A percentile compares a stretch with the other conserved stretches of the same genome.
Evolutionary conservation across 257 asterid genomes (phyloP).

Genomic region (Solanum appendiculatum): DNA sequence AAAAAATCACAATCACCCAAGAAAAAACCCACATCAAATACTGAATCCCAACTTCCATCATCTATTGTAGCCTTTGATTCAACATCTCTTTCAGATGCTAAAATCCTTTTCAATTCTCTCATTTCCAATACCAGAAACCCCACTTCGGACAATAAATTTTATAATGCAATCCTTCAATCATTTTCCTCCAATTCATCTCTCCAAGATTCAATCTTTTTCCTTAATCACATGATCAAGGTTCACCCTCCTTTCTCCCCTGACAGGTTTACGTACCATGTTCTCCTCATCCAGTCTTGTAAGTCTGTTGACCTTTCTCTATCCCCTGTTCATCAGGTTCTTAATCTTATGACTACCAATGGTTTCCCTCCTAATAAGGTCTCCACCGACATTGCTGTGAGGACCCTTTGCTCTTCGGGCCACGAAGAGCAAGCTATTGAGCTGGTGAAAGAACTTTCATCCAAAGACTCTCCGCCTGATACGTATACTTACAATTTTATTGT

Average conservation of each 20-base stretch:
- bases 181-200: slow-evolving; percentile 49
- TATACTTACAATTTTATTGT: slow-evolving; percentile 75
- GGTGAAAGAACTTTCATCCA: slow-evolving; percentile 53
- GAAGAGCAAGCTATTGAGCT: slow-evolving; percentile 74
- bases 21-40: slow-evolving; percentile 4
- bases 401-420: slow-evolving; percentile 65
- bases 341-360: slow-evolving; percentile 54
- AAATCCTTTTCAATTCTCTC: slow-evolving; percentile 60
- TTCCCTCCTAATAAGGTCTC: slow-evolving; percentile 63
- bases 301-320: slow-evolving; percentile 38
- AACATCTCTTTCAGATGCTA: slow-evolving; percentile 62
- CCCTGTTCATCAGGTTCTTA: slow-evolving; percentile 50
- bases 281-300: slow-evolving; percentile 61
- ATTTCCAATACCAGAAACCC: slow-evolving; percentile 31
- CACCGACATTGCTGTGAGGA: slow-evolving; percentile 56
- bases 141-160: slow-evolving; percentile 53
- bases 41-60: slow-evolving; percentile 5
- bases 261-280: slow-evolving; percentile 54
- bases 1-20: slow-evolving; percentile 7
- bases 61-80: slow-evolving; percentile 40
- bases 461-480: slow-evolving; percentile 49
- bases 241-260: slow-evolving; percentile 76
- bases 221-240: slow-evolving; percentile 65
- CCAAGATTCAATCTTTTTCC: slow-evolving; percentile 74
- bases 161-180: slow-evolving; percentile 53